Evolutionary conservation across 1,139 yeast genomes (phyloP), one percentile per base, ranked within the genome.

Genomic region (Scheffersomyces parashehatae): DNA sequence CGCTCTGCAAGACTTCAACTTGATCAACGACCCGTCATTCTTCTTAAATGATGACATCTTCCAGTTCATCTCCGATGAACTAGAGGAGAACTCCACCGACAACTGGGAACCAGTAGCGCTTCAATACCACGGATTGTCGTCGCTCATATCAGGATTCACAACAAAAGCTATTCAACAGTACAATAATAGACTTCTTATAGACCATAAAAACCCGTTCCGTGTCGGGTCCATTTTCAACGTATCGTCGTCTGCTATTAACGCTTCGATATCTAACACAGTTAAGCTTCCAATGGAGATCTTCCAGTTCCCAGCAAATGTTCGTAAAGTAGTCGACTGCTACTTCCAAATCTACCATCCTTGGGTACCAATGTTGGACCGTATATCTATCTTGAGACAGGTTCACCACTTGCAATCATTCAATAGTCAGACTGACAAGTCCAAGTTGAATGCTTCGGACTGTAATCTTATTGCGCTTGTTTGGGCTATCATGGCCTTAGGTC

Each of bases 151-250:
- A 1, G 64, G 64, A 8, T 60, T 60, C 41, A 51, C 62, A 14
- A 38, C 48, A 6, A 37, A 38, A 16, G 37, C 54, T n/a, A 47
- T 52, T 20, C 39, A 42, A 13, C 38, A 47, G 9, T 52, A 49
- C 40, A 49, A 43, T 35, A 36, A 33, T 16, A 42, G 37, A 10
- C 28, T 49, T 7, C 38, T 38, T 3, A 11, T 36, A 12, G 20
- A 28, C 30, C 38, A 40, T 30, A 36, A 37, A 15, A 42, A 43
- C 14, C 64, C 65, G 12, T 60, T 60, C 38, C 43, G 62, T 35
- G 64, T 60, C 16, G 62, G 62, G 1, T 56, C 64, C 10, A 56
- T 60, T 10, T 60, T 60, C 44, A 54, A 58, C 41, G 45, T 60
- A 4, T 51, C 58, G 10, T 58, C 62, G 20, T 49, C 55, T 35